A percentile compares a stretch with the other conserved stretches of the same genome.
phyloP scores from a whole-genome alignment of 2,329 filamentous ascomycete species.

The Lecanoromycetidae sp. region DNA sequence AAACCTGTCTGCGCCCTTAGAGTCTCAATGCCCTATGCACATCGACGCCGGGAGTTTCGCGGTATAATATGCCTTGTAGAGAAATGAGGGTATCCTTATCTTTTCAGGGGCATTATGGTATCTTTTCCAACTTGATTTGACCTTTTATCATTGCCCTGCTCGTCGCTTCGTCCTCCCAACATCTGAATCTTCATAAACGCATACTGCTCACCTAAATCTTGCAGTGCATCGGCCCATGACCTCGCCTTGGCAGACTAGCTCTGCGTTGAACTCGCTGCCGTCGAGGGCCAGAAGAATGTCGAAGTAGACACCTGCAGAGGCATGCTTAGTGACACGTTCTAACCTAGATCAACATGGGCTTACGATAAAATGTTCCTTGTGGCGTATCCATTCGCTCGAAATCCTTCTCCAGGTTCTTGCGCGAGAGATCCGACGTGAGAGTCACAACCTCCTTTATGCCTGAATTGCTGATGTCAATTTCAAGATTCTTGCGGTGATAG shows the following conservation, averaged over 20 bases:
- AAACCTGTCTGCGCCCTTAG: not conserved
- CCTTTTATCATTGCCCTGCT: not conserved
- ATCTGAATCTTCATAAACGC: too few species aligned
- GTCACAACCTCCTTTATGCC: conserved; percentile 99
- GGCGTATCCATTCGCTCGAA: conserved; percentile 99
- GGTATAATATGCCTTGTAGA: too few species aligned
- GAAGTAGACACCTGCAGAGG: conserved; percentile 38
- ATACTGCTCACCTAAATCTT: conserved; percentile 63
- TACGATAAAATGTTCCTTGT: conserved; percentile 87
- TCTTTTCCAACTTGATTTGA: too few species aligned
- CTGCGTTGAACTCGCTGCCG: conserved; percentile 93
- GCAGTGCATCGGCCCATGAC: conserved; percentile 96
- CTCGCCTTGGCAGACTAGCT: conserved; percentile 97
- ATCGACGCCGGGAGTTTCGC: not conserved
- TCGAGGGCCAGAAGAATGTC: conserved; percentile 81
- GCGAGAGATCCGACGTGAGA: conserved; percentile 87
- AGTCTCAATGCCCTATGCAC: not conserved
- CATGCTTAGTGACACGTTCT: not conserved
- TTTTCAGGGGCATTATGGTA: too few species aligned
- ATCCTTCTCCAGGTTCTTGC: conserved; percentile 98
- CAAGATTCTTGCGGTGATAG: not conserved
- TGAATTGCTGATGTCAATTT: conserved; percentile 29
- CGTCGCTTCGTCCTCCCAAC: too few species aligned
- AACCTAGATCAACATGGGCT: conserved; percentile 46
- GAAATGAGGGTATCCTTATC: too few species aligned